Conservation (phyloP, 306 rosid species). For the Quercus cerris region DNA sequence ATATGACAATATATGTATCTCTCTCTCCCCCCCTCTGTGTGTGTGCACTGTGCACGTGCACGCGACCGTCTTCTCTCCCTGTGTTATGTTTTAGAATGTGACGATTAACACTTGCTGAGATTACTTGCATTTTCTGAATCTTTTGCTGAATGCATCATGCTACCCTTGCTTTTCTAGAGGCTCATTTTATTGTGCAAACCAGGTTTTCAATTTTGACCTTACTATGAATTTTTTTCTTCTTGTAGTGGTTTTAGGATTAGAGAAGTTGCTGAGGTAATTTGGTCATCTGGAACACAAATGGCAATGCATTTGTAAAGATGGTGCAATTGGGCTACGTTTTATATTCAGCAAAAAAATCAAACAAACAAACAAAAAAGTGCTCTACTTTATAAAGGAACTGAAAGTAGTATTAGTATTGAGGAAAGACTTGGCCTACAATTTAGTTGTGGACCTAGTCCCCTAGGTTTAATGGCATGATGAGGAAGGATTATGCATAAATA, state of each 20-base stretch:
- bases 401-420: too few relatives aligned
- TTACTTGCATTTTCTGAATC: background rate
- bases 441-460: too few relatives aligned
- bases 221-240: background rate
- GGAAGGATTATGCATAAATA: too few relatives aligned
- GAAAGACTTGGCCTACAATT: too few relatives aligned
- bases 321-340: background rate
- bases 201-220: background rate
- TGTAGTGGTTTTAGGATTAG: background rate
- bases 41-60: too few relatives aligned
- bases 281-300: background rate
- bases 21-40: too few relatives aligned
- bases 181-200: background rate
- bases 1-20: background rate
- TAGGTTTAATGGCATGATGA: too few relatives aligned
- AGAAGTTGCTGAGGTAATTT: background rate
- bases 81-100: background rate
- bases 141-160: background rate
- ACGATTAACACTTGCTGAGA: background rate
- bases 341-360: background rate
- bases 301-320: background rate
- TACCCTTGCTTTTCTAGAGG: background rate
- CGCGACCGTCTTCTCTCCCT: background rate
- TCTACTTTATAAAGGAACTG: background rate
- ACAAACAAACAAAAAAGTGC: too few relatives aligned